Conservation (phyloP, 768 basidiomycete genomes). For the Multifurca ochricompacta region DNA sequence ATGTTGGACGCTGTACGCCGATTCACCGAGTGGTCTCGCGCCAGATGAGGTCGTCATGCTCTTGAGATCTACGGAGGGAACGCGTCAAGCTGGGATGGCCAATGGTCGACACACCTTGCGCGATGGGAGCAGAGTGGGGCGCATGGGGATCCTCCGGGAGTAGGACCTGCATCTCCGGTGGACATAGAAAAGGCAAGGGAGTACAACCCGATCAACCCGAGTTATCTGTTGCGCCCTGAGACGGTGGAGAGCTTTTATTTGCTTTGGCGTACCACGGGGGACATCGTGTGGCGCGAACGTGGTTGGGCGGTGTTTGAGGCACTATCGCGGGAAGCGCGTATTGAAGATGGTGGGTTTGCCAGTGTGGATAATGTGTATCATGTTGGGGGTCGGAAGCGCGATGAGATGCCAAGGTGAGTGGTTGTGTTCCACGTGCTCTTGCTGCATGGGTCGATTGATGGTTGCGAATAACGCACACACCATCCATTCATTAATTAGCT, state of each 20-base stretch:
- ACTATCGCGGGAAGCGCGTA: slow-evolving; percentile 52
- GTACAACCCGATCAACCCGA: slow-evolving; percentile 39
- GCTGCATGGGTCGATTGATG: too few relatives aligned
- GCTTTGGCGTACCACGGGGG: slow-evolving; percentile 62
- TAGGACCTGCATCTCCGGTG: neutral
- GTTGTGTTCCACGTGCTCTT: neutral
- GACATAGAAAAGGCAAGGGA: slow-evolving; percentile 31
- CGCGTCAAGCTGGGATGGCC: slow-evolving; percentile 7
- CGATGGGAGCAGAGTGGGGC: slow-evolving; percentile 19
- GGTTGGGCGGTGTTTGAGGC: slow-evolving; percentile 68
- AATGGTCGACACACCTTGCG: slow-evolving; percentile 15
- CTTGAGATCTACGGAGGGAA: neutral
- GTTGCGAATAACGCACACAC: too few relatives aligned
- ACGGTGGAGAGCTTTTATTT: slow-evolving; percentile 67
- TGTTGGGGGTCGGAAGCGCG: slow-evolving; percentile 28
- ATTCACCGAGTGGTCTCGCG: slow-evolving; percentile 60
- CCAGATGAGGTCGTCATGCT: slow-evolving; percentile 47
- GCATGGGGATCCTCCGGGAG: slow-evolving; percentile 10
- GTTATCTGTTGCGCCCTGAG: slow-evolving; percentile 62
- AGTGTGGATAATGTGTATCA: slow-evolving; percentile 43
- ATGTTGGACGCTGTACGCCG: slow-evolving; percentile 67
- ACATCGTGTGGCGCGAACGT: slow-evolving; percentile 59
- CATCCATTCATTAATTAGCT: slow-evolving; percentile 28
- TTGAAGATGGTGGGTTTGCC: slow-evolving; percentile 49
- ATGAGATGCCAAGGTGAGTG: slow-evolving; percentile 73